Evolutionary conservation across 257 asterid genomes (phyloP), one percentile per base, ranked within the genome.

Genomic region (Capsicum rhomboideum): DNA sequence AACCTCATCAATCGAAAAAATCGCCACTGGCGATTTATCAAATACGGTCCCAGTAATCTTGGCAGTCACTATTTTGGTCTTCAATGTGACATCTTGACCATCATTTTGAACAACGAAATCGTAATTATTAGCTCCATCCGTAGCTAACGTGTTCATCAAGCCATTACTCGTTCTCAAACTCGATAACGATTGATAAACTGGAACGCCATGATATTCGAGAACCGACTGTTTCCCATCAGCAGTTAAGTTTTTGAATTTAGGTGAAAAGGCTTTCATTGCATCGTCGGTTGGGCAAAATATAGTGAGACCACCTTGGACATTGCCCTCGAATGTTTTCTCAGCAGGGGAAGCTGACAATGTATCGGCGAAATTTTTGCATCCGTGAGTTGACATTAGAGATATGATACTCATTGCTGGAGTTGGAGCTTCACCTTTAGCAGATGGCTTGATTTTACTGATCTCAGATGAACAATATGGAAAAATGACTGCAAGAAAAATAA

Each of bases 231-330:
- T 86, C 0, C 86, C 89, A 2, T 13, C 86, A 5, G 90, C 87
- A 9, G 87, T 91, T 12, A 94, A 63, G 29, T 94, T 93, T 20
- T 89, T 93, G 82, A 20, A 93, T 64, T 88, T 88, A 0, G 98
- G 97, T 29, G 88, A 82, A 49, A 88, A 90, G 0, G 14, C 46
- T 77, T 88, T 92, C 93, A 94, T 93, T 0, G 95, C 95, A 58
- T 87, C 95, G 64, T 94, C 98, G 0, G 89, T 88, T 9, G 98
- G 96, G 85, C 98, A 94, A 85, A 96, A 96, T 20, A 94, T 82
- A 0, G 99, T 96, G 6, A 96, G 68, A 1, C 99, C 98, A 0
- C 91, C 93, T 31, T 88, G 87, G 0, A 92, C 86, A 85, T 86
- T 92, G 0, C 87, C 85, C 0, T 88, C 53, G 69, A 91, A 93